Evolutionary conservation across 208 protist species (phyloP).

Genomic region (Willaertia magna): DNA sequence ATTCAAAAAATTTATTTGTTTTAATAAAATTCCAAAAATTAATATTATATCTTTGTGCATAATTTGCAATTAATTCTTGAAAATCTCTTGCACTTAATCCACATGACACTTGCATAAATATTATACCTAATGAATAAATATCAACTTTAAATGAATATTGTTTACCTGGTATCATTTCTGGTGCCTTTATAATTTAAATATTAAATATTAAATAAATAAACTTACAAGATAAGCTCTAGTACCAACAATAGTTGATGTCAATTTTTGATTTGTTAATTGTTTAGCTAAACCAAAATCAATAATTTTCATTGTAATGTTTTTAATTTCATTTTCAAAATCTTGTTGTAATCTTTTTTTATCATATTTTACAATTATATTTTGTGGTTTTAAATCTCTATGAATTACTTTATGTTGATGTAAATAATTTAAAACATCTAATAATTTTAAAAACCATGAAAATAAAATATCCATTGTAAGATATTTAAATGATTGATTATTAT

Average conservation of each 20-base stretch:
- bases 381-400: neutral
- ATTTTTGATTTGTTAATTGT: neutral
- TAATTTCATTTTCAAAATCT: neutral
- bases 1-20: neutral
- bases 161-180: constrained; percentile 38
- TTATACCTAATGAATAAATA: constrained; percentile 49
- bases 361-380: neutral
- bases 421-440: neutral
- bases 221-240: neutral
- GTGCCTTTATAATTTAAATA: constrained; percentile 32
- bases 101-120: constrained; percentile 33
- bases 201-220: neutral
- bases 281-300: neutral
- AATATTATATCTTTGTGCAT: neutral
- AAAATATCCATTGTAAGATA: neutral
- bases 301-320: neutral
- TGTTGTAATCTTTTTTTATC: neutral
- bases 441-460: neutral
- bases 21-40: neutral
- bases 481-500: neutral
- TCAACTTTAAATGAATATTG: constrained; percentile 37
- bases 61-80: neutral
- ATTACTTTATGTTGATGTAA: neutral
- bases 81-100: neutral
- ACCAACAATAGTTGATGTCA: neutral